Evolutionary conservation across 177 flowering plant species (phyloP), one percentile per base, ranked within the genome.

Genomic region (Vitis hybrid): DNA sequence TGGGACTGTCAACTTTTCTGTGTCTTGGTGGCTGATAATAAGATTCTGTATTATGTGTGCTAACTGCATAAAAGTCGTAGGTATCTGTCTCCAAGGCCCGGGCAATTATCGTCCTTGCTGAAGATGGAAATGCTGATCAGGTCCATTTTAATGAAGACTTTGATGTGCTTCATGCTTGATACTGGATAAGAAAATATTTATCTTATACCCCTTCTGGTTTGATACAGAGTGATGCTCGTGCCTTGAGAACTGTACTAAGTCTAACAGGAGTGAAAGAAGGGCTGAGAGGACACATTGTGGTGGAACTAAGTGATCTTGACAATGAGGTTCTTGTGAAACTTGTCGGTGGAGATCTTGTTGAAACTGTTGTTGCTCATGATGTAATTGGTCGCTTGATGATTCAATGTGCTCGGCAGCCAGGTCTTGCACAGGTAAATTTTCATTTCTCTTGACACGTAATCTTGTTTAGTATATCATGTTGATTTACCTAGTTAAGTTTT

Each of bases 111-210:
- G 90, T 89, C 71, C 88, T 91, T 60, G 97, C 97, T 52, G 92
- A 83, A 72, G 97, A 91, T 79, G 97, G 93, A 78, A 91, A 89
- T 77, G 97, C 97, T 69, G 93, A 91, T 69, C 97, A 91, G 93
- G 97, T 91, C 61, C 64, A 11, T 3, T 46, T 59, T 49, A 52
- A 11, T 51, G 32, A 58, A 17, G 11, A 9, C 14, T 62, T 27
- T n/a, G 11, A 17, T 67, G 24, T 66, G 61, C 41, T 77, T 27
- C 10, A 32, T 56, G 24, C 21, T 41, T 77, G 51, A 50, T 70
- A 27, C 32, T 58, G 65, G 46, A 56, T 27, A n/a, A 62, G 46
- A 41, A 54, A n/a, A 11, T 41, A 63, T 58, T n/a, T 17, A 50
- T 54, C 12, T 35, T 67, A 62, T 64, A 54, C 64, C 17, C 13